These are phyloP conservation scores for Lipomyces japonicus DNA, from an alignment of 805 yeast genomes.

Conservation along the genomic window DNA sequence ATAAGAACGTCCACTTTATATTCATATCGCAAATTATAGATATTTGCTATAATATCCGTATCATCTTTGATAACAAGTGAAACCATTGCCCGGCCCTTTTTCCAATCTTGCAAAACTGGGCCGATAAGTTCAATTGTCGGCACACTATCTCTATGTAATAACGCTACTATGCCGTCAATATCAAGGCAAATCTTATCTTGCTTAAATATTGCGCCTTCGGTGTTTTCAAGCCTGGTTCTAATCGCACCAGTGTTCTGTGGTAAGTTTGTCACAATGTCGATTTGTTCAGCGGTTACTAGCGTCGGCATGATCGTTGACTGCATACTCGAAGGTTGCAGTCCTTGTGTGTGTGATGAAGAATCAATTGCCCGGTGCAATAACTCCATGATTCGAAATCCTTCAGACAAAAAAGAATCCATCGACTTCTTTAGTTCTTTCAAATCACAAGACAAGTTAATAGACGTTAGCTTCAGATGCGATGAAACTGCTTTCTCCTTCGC, in stretches of 20 bases:
- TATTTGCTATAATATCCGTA: slow-evolving; percentile 42
- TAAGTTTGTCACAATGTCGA: slow-evolving; percentile 3
- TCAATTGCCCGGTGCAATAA: background rate
- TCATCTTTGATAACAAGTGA: slow-evolving; percentile 41
- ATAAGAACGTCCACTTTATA: slow-evolving; percentile 53
- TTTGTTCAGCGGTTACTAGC: background rate
- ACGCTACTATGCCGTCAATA: background rate
- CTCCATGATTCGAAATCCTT: slow-evolving; percentile 1
- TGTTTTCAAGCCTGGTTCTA: background rate
- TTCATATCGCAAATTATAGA: slow-evolving; percentile 50
- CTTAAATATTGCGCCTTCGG: slow-evolving; percentile 5
- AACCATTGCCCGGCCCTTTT: slow-evolving; percentile 41
- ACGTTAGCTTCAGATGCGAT: background rate
- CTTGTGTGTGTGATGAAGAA: background rate
- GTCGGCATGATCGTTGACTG: slow-evolving; percentile 2
- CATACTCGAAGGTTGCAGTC: slow-evolving; percentile 8
- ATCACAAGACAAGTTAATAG: no score
- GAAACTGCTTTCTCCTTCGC: background rate
- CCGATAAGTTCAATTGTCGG: slow-evolving; percentile 14
- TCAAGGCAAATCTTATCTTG: slow-evolving; percentile 1
- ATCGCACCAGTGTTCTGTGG: slow-evolving; percentile 6
- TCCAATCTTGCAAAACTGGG: slow-evolving; percentile 9
- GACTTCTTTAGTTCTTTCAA: no score
- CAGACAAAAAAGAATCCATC: no score
- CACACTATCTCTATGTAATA: slow-evolving; percentile 1